Evolutionary conservation across 805 yeast genomes (phyloP).

Genomic region (Pichia gijzeniarum): DNA sequence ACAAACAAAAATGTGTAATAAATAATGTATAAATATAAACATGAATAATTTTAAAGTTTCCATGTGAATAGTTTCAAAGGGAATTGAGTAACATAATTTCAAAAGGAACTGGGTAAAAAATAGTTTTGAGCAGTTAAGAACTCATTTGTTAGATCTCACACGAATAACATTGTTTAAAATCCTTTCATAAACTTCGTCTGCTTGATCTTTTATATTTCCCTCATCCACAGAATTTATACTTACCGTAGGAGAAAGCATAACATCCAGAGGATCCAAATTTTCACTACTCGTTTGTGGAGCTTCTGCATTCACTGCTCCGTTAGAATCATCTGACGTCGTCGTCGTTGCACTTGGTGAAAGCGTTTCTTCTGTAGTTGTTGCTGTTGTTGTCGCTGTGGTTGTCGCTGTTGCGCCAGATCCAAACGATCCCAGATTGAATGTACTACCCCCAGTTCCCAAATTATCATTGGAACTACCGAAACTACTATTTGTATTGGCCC

Average conservation of each 20-base stretch:
- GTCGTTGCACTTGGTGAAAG: no score
- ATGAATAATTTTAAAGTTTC: no score
- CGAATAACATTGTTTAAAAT: constrained; percentile 60
- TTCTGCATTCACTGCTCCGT: neutral
- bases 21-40: no score
- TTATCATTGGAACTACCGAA: no score
- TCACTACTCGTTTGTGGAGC: neutral
- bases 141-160: constrained; percentile 45
- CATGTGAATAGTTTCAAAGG: no score
- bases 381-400: neutral
- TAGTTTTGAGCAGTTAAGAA: neutral
- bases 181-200: constrained; percentile 71
- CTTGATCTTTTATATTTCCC: constrained; percentile 29
- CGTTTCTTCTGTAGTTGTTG: no score
- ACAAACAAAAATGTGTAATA: no score
- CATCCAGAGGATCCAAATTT: constrained; percentile 5
- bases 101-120: neutral
- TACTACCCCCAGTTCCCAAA: no score
- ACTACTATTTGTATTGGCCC: neutral
- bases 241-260: constrained; percentile 17
- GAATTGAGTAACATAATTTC: neutral
- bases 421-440: neutral
- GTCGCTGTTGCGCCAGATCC: neutral
- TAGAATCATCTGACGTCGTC: no score
- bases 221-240: constrained; percentile 19